Evolutionary conservation across 2,329 filamentous ascomycete species (phyloP), one percentile per base, ranked within the genome.

Genomic region (Lasiodiplodia hormozganensis): DNA sequence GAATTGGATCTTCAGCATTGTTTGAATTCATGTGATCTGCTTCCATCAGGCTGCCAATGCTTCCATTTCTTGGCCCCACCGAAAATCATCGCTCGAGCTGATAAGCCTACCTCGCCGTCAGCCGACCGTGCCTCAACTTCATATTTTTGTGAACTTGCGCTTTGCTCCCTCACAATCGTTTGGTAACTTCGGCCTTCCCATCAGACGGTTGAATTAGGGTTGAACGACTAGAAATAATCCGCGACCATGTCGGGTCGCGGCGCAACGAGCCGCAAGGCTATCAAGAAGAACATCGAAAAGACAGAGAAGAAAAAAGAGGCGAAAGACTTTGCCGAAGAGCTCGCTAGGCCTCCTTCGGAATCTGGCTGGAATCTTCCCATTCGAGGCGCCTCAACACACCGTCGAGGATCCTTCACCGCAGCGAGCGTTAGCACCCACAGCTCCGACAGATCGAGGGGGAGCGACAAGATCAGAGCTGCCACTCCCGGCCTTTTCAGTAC

Each of bases 271-370:
- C 76, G 79, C 5, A 81, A 81, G 71, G 77, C 76, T n/a, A 75
- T 79, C 67, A 72, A 75, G 38, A 81, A 81, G 68, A 74, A 80
- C 49, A 78, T 80, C 16, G 73, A 79, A 64, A 81, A 80, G 71
- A 76, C 76, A 60, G 79, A 80, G 68, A 79, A 79, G 70, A 80
- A 79, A 69, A 65, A 70, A 14, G 70, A 74, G n/a, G 72, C 73
- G 16, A 78, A 79, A 58, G 70, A 71, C 5, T 77, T 76, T 62
- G 71, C 70, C n/a, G 69, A 74, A 40, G 74, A 77, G 38, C 31
- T 64, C 18, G 12, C 51, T 10, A 62, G 57, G 6, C 66, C 36
- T 47, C 66, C 57, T 16, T 67, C 65, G 16, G 65, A 67, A 58
- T 56, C 52, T 12, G 65, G 65, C 21, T 67, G 65, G 65, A 67